phyloP scores from a whole-genome alignment of 164 flowering plant genomes.

The Magnolia officinalis region DNA sequence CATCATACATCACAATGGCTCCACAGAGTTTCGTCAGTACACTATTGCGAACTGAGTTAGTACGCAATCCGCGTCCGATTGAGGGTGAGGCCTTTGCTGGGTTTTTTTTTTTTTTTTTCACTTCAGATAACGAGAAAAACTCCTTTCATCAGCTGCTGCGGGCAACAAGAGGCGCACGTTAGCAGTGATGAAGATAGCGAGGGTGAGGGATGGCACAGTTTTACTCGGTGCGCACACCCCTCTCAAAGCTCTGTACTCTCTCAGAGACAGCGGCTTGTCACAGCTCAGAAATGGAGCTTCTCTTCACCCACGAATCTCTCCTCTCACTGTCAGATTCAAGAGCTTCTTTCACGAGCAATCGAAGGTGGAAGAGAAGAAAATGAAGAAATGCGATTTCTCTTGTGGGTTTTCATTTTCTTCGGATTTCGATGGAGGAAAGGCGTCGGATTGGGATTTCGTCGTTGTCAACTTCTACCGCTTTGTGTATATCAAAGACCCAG shows the following conservation, averaged over 20 bases:
- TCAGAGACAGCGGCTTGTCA: background rate
- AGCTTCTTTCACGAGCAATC: background rate
- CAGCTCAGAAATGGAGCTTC: background rate
- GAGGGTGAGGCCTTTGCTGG: no score
- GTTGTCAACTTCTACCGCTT: constrained; percentile 76
- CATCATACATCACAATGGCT: no score
- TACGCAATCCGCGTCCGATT: no score
- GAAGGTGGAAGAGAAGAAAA: background rate
- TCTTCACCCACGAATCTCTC: background rate
- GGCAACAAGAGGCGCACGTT: background rate
- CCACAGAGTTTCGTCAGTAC: no score
- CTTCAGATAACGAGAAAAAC: constrained; percentile 9
- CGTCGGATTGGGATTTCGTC: constrained; percentile 32
- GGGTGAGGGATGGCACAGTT: constrained; percentile 8
- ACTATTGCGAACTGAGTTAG: no score
- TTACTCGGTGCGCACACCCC: background rate
- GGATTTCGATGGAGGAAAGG: background rate
- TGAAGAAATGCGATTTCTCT: background rate
- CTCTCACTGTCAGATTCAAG: constrained; percentile 7
- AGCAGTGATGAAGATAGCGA: background rate
- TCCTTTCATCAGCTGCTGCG: background rate
- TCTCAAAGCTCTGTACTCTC: background rate
- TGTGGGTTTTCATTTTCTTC: constrained; percentile 10
- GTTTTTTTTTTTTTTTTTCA: no score
- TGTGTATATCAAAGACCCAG: constrained; percentile 53